Percentiles rank a stretch among this genome's conserved stretches.
Evolutionary conservation across 2,329 filamentous ascomycete genomes (phyloP).

Genomic region (Pseudogymnoascus pannorum): DNA sequence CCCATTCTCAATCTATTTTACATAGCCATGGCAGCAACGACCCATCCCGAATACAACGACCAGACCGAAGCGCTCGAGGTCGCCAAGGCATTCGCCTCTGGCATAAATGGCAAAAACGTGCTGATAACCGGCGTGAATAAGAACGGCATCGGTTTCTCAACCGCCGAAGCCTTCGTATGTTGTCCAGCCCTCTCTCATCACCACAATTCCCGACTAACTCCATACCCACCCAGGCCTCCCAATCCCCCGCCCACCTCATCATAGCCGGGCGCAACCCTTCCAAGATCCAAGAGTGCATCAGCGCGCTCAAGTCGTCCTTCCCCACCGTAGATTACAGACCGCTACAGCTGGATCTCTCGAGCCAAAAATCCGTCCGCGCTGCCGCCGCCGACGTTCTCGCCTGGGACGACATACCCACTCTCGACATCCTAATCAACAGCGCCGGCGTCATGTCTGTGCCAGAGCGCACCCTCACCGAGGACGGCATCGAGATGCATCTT

Average conservation of each 20-base stretch:
- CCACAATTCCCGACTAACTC: constrained; percentile 23
- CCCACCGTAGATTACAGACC: constrained; percentile 12
- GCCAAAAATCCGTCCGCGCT: constrained; percentile 32
- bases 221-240: constrained; percentile 19
- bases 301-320: constrained; percentile 11
- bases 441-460: constrained; percentile 16
- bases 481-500: constrained; percentile 19
- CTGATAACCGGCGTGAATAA: constrained; percentile 18
- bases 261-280: constrained; percentile 15
- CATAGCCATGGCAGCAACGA: constrained; percentile 20
- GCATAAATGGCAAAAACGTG: constrained; percentile 31
- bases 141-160: constrained; percentile 17
- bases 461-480: constrained; percentile 5
- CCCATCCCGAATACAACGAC: constrained; percentile 30
- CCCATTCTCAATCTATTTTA: constrained; percentile 1
- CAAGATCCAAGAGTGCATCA: constrained; percentile 17
- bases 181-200: constrained; percentile 21
- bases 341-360: constrained; percentile 31
- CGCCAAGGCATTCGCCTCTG: constrained; percentile 30
- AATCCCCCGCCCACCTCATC: constrained; percentile 18
- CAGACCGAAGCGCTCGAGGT: constrained; percentile 35
- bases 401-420: constrained; percentile 25
- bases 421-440: constrained; percentile 34
- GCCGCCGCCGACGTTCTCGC: constrained; percentile 32
- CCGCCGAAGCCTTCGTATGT: constrained; percentile 16